These are phyloP conservation scores for Talaromyces verruculosus DNA, from an alignment of 2,329 filamentous ascomycete genomes.

Conservation along the genomic window DNA sequence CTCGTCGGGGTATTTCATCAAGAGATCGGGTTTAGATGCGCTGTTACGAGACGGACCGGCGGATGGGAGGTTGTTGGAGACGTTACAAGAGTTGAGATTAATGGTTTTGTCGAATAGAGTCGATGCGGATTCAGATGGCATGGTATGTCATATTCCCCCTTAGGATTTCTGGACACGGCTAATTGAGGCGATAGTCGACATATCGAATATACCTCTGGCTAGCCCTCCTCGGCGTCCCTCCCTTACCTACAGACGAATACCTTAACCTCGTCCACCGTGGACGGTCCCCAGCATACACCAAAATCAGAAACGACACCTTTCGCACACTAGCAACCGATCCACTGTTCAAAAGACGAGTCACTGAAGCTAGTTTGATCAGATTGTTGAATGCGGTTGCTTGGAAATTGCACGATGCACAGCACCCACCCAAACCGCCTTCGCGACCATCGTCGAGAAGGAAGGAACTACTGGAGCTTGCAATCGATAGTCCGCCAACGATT, in stretches of 20 bases:
- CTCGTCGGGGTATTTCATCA: conserved; percentile 38
- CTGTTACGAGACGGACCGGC: conserved; percentile 78
- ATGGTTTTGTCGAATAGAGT: conserved; percentile 52
- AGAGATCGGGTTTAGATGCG: conserved; percentile 63
- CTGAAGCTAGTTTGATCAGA: conserved; percentile 90
- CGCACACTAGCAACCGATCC: conserved; percentile 94
- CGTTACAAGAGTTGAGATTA: conserved; percentile 49
- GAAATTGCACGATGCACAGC: conserved; percentile 78
- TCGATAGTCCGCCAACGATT: conserved; percentile 40
- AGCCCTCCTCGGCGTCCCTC: conserved; percentile 82
- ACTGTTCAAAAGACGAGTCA: conserved; percentile 92
- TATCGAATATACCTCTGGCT: conserved; percentile 95
- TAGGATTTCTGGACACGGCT: conserved; percentile 1
- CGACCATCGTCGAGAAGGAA: conserved; percentile 48
- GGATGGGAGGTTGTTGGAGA: conserved; percentile 58
- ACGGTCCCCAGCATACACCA: conserved; percentile 89
- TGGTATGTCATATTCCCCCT: conserved; percentile 40
- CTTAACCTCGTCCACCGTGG: conserved; percentile 88
- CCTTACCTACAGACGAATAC: conserved; percentile 83
- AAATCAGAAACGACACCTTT: conserved; percentile 98
- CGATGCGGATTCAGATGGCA: conserved; percentile 54
- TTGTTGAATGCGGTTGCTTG: conserved; percentile 93
- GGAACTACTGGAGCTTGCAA: conserved; percentile 44
- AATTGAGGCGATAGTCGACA: conserved; percentile 64
- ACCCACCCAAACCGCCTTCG: conserved; percentile 36